Evolutionary conservation across 2,329 filamentous ascomycete species (phyloP).

Genomic region (Trichophyton schoenleinii): DNA sequence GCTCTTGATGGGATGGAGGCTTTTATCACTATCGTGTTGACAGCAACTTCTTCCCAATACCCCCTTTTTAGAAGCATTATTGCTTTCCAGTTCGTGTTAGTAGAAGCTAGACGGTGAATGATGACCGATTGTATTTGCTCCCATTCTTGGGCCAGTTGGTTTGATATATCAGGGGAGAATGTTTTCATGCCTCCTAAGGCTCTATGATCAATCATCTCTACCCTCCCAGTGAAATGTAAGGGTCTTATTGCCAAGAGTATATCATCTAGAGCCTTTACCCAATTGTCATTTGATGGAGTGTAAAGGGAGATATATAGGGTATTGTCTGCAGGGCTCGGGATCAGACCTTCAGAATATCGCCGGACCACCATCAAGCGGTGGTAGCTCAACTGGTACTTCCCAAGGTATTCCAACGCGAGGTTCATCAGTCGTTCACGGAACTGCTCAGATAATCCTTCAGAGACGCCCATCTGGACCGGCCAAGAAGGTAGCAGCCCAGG

Average conservation of each 20-base stretch:
- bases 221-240: background rate
- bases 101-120: background rate
- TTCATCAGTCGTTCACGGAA: background rate
- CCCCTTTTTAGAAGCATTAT: background rate
- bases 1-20: background rate
- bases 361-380: background rate
- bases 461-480: background rate
- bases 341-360: background rate
- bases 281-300: background rate
- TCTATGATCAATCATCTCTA: constrained; percentile 4
- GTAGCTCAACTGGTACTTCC: background rate
- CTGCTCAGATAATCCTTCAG: background rate
- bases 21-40: background rate
- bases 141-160: background rate
- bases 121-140: background rate
- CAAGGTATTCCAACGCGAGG: background rate
- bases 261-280: background rate
- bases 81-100: background rate
- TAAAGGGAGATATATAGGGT: constrained; percentile 1
- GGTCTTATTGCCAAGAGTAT: background rate
- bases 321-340: background rate
- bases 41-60: constrained; percentile 4
- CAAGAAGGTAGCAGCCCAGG: constrained; percentile 2
- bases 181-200: background rate
- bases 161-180: background rate